A percentile compares a stretch with the other conserved stretches of the same genome.
Evolutionary conservation across 2,329 filamentous ascomycete species (phyloP).

Genomic region (Aureobasidium musti): DNA sequence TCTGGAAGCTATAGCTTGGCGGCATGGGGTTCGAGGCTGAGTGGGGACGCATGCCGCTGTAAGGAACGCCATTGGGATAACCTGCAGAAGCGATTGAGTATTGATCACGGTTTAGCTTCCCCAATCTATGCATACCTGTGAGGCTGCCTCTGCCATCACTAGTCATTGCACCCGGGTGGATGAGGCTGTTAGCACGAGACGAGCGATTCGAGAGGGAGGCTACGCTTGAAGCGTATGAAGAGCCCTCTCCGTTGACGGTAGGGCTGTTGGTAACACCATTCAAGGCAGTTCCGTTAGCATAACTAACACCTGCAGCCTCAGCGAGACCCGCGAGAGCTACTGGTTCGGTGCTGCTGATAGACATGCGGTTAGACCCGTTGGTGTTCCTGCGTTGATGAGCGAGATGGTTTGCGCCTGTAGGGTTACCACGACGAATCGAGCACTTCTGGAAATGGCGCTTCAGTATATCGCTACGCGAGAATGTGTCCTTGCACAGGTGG

Average conservation of each 20-base stretch:
- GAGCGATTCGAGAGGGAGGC: conserved; percentile 51
- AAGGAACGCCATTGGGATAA: conserved; percentile 40
- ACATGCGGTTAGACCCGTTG: conserved; percentile 47
- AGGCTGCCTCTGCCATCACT: conserved; percentile 28
- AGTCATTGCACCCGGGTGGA: conserved; percentile 43
- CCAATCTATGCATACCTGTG: conserved; percentile 37
- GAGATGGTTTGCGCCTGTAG: conserved; percentile 89
- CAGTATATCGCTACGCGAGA: conserved; percentile 95
- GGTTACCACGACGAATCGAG: conserved; percentile 92
- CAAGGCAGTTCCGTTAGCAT: conserved; percentile 36
- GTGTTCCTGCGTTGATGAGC: conserved; percentile 62
- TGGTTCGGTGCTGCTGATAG: conserved; percentile 42
- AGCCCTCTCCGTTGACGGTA: conserved; percentile 41
- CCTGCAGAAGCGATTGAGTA: conserved; percentile 34
- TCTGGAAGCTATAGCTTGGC: conserved; percentile 39
- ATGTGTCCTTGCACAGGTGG: conserved; percentile 95
- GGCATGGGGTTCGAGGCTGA: conserved; percentile 39
- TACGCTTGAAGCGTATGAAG: conserved; percentile 42
- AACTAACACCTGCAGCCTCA: conserved; percentile 38
- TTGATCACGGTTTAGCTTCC: conserved; percentile 36
- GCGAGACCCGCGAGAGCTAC: conserved; percentile 42
- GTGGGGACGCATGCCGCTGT: conserved; percentile 37
- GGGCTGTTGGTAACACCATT: conserved; percentile 39
- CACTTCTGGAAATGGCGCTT: conserved; percentile 99
- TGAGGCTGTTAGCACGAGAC: conserved; percentile 54